A percentile compares a stretch with the other conserved stretches of the same genome.
Evolutionary conservation across 176 grass and related monocot species (phyloP).

Genomic region (Carex parvula): DNA sequence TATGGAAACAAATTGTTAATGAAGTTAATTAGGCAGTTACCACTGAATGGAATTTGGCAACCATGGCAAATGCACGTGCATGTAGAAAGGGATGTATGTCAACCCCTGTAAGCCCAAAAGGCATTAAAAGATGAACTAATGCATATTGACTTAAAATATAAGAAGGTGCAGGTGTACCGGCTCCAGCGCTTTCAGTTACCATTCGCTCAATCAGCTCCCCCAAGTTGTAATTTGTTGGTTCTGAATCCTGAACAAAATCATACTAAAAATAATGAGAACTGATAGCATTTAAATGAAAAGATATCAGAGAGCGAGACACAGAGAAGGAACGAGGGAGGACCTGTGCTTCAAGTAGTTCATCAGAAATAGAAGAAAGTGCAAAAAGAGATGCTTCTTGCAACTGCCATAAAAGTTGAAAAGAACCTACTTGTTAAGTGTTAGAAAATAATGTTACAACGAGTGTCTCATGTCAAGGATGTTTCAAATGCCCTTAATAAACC

Average conservation of each 20-base stretch:
- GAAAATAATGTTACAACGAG: not conserved
- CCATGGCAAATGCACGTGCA: slow-evolving; percentile 66
- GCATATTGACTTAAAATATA: not conserved
- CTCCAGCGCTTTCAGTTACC: slow-evolving; percentile 59
- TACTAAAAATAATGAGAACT: slow-evolving; percentile 7
- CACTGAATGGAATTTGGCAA: slow-evolving; percentile 74
- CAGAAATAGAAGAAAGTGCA: slow-evolving; percentile 82
- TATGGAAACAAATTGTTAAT: not conserved
- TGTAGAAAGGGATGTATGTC: slow-evolving; percentile 82
- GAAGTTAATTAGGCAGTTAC: slow-evolving; percentile 36
- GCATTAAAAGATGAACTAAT: slow-evolving; percentile 29
- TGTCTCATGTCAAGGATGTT: not conserved
- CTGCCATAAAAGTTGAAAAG: slow-evolving; percentile 45
- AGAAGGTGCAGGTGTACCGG: slow-evolving; percentile 41
- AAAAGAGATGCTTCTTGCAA: slow-evolving; percentile 91
- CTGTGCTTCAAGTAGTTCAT: slow-evolving; percentile 81
- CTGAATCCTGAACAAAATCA: slow-evolving; percentile 54
- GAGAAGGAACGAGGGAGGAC: slow-evolving; percentile 10
- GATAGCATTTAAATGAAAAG: not conserved
- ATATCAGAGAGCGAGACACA: not conserved
- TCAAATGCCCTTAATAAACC: not conserved
- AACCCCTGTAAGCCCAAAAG: slow-evolving; percentile 45
- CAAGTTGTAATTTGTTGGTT: slow-evolving; percentile 51
- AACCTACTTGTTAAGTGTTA: slow-evolving; percentile 10
- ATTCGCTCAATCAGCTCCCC: slow-evolving; percentile 75